Evolutionary conservation across 768 basidiomycete species (phyloP).

Genomic region (Kwoniella bestiolae): DNA sequence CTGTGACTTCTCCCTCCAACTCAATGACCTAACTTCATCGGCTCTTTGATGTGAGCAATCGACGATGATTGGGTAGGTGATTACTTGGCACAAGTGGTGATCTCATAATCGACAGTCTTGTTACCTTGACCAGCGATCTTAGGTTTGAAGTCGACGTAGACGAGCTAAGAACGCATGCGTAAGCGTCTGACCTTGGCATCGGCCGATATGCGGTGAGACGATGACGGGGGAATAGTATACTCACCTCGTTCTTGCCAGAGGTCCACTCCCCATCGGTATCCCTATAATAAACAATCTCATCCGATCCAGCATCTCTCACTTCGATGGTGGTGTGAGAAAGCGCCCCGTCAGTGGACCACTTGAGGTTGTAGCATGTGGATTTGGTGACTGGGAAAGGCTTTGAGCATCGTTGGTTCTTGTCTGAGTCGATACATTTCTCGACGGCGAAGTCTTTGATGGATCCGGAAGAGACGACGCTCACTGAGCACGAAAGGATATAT

Average conservation of each 20-base stretch:
- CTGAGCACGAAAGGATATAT: neutral
- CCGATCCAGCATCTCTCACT: constrained; percentile 46
- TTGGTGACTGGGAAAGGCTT: constrained; percentile 52
- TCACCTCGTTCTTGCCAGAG: constrained; percentile 51
- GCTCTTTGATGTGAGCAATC: no score
- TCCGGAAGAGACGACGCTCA: constrained; percentile 38
- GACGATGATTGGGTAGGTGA: no score
- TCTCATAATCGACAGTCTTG: constrained; percentile 52
- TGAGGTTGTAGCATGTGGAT: constrained; percentile 50
- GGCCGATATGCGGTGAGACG: no score
- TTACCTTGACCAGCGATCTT: constrained; percentile 45
- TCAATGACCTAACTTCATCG: no score
- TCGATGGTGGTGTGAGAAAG: constrained; percentile 54
- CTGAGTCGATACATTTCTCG: constrained; percentile 50
- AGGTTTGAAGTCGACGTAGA: constrained; percentile 56
- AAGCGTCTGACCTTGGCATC: neutral
- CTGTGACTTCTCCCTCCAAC: no score
- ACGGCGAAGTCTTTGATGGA: constrained; percentile 50
- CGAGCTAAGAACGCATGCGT: constrained; percentile 28
- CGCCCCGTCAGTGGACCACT: constrained; percentile 53
- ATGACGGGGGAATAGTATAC: no score
- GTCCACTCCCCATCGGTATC: constrained; percentile 56
- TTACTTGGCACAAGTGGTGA: constrained; percentile 47
- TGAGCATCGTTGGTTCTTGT: constrained; percentile 48
- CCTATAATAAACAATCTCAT: constrained; percentile 52